Evolutionary conservation across 805 yeast genomes (phyloP), one percentile per base, ranked within the genome.

Genomic region (Brettanomyces sp.): DNA sequence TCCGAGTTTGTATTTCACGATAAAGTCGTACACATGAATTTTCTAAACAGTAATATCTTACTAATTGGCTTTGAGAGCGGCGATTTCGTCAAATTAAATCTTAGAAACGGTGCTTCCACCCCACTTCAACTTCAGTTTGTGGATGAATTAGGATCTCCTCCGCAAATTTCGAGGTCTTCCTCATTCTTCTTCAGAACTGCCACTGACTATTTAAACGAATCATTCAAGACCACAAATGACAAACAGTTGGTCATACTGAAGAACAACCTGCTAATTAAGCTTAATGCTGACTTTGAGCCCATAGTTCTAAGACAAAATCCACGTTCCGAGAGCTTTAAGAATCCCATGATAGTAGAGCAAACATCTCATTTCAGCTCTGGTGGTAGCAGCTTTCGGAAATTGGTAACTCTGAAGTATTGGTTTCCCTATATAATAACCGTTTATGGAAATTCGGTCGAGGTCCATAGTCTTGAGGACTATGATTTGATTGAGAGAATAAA

Each of bases 381-480:
- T 11, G 58, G 48, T 37, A 33, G 35, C 39, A 23, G 22, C n/a
- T 3, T 44, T 21, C 3, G 23, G 36, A 55, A 51, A 41, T 52
- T 72, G 8, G 50, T 54, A 25, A 47, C 47, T 44, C 51, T 68
- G 13, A 59, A 53, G 30, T 66, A 56, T 49, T 58, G 62, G 59
- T 66, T 68, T 43, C 77, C 77, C 0, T 73, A 69, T 48, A 47
- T 72, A 12, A 43, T 72, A 4, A 43, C 64, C 5, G 50, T 57
- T 1, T 52, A 60, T 28, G 52, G 59, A 8, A 56, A 56, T 34
- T 51, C 58, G 4, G 48, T 76, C 1, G 71, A 69, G 42, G 48
- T 75, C 2, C 53, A 69, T 28, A 70, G 68, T 48, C 55, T 69
- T 1, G 62, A 60, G 21, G 62, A 68, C 7, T 66, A 68, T 11